Evolutionary conservation across 1,284 basidiomycete genomes (phyloP).

Genomic region (Heterobasidion occidentale): DNA sequence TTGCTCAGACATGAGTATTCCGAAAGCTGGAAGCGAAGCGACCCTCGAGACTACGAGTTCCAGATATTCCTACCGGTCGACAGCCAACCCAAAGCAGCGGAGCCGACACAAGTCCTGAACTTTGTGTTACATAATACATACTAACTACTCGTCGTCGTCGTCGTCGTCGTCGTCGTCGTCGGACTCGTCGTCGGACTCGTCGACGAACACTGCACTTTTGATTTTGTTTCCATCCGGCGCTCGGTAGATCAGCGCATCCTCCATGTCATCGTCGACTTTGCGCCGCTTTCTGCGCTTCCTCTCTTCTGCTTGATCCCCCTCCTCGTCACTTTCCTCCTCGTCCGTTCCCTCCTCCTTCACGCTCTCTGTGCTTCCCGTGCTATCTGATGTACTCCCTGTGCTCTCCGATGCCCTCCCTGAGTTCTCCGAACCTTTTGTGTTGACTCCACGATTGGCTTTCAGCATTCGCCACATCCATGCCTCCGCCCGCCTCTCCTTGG

Average conservation of each 20-base stretch:
- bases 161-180: neutral
- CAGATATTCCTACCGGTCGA: too few relatives aligned
- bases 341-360: neutral
- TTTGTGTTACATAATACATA: too few relatives aligned
- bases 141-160: neutral
- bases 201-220: neutral
- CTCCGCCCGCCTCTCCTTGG: neutral
- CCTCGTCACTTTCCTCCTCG: neutral
- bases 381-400: neutral
- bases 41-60: neutral
- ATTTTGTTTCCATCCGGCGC: neutral
- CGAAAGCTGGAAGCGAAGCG: too few relatives aligned
- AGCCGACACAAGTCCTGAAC: too few relatives aligned
- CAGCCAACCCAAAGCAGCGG: too few relatives aligned
- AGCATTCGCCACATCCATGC: neutral
- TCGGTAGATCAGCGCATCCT: neutral
- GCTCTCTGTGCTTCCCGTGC: neutral
- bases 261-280: neutral
- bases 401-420: neutral
- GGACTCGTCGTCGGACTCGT: neutral
- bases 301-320: neutral
- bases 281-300: neutral
- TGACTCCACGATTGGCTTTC: too few relatives aligned
- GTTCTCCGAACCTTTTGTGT: too few relatives aligned
- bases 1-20: constrained; percentile 2